phyloP scores from a whole-genome alignment of 1,284 basidiomycete species.

The Tylopilus sp. region DNA sequence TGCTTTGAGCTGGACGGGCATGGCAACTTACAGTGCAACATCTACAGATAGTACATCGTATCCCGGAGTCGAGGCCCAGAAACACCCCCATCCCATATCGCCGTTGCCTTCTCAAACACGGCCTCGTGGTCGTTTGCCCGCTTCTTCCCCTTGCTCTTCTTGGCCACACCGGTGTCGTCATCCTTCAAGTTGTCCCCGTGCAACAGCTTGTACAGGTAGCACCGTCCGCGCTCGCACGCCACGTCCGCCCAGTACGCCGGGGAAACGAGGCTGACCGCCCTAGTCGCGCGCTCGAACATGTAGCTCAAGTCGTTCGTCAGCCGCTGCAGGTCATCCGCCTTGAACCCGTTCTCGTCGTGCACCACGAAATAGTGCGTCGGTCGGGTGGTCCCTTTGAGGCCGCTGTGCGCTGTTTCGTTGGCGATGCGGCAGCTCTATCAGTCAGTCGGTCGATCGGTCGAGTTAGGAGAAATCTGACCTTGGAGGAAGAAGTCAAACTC shows the following conservation, averaged over 20 bases:
- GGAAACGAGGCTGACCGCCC: constrained; percentile 74
- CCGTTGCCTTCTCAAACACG: constrained; percentile 47
- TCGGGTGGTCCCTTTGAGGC: constrained; percentile 61
- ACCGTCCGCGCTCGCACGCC: constrained; percentile 73
- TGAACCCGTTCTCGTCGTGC: constrained; percentile 67
- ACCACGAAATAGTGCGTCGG: constrained; percentile 79
- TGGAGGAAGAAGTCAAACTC: constrained; percentile 76
- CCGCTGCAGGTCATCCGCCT: constrained; percentile 61
- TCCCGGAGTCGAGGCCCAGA: constrained; percentile 46
- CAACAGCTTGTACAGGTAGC: constrained; percentile 65
- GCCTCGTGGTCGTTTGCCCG: neutral
- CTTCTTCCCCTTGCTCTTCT: constrained; percentile 5
- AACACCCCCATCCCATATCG: constrained; percentile 58
- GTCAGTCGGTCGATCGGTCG: no score
- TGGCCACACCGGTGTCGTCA: constrained; percentile 12
- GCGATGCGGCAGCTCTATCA: no score
- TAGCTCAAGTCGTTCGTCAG: constrained; percentile 62
- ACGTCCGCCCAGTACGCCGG: constrained; percentile 76
- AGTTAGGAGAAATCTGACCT: no score
- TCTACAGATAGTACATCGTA: constrained; percentile 72
- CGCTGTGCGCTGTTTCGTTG: constrained; percentile 42
- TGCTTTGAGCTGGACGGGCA: constrained; percentile 54
- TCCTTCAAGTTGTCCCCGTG: constrained; percentile 40
- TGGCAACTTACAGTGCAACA: constrained; percentile 15
- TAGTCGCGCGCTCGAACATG: constrained; percentile 75